Evolutionary conservation across 1,139 yeast species (phyloP).

Genomic region (Zygosaccharomyces sapae): DNA sequence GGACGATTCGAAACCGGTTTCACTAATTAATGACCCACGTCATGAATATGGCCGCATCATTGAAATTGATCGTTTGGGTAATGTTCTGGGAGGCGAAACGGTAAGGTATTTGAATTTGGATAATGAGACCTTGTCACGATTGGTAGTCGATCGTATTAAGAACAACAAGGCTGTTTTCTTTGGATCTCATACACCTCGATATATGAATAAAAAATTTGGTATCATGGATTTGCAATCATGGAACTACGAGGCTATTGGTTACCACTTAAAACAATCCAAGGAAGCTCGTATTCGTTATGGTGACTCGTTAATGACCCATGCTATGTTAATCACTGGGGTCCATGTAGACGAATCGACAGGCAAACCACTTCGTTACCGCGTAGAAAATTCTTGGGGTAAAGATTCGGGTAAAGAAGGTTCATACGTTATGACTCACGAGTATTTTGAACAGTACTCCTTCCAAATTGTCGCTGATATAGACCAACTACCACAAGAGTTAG

Average conservation of each 20-base stretch:
- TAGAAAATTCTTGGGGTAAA: constrained; percentile 85
- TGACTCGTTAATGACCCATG: constrained; percentile 76
- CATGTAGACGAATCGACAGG: constrained; percentile 50
- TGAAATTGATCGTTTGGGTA: constrained; percentile 69
- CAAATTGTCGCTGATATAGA: constrained; percentile 69
- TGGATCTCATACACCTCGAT: constrained; percentile 81
- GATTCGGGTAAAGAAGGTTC: constrained; percentile 70
- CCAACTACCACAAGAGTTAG: constrained; percentile 47
- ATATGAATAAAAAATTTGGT: constrained; percentile 55
- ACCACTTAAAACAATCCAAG: constrained; percentile 52
- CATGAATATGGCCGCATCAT: constrained; percentile 58
- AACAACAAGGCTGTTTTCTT: constrained; percentile 75
- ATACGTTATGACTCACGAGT: constrained; percentile 76
- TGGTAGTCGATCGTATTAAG: constrained; percentile 64
- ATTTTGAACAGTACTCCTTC: constrained; percentile 78
- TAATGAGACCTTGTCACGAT: constrained; percentile 51
- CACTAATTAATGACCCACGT: constrained; percentile 77
- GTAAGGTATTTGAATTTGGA: constrained; percentile 68
- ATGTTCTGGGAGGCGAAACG: constrained; percentile 61
- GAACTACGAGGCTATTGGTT: constrained; percentile 63
- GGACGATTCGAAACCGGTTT: constrained; percentile 53
- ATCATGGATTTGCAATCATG: constrained; percentile 66
- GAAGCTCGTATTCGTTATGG: constrained; percentile 55
- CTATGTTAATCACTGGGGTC: constrained; percentile 79
- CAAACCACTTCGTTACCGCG: constrained; percentile 70